A percentile compares a stretch with the other conserved stretches of the same genome.
phyloP scores from a whole-genome alignment of 192 early-diverging fungal genomes.

The Coemansia sp. region DNA sequence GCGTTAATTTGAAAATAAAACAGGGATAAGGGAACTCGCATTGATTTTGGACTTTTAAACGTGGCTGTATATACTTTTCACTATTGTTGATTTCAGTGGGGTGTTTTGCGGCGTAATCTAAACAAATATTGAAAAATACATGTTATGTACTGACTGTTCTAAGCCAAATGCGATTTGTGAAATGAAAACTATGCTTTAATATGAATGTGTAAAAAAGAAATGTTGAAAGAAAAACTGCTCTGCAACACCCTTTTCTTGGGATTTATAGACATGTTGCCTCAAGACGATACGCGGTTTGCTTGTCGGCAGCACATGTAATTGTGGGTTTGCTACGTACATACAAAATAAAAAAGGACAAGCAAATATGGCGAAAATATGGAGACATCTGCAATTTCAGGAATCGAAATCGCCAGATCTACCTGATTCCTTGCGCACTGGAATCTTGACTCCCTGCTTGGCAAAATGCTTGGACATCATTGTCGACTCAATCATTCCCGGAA shows the following conservation, averaged over 20 bases:
- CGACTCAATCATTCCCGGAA: constrained; percentile 78
- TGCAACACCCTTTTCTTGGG: not conserved
- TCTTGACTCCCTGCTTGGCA: constrained; percentile 74
- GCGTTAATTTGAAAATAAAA: not conserved
- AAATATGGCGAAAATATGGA: not conserved
- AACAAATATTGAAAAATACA: not conserved
- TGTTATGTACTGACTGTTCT: not conserved
- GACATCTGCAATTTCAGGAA: not conserved
- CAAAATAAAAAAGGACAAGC: not conserved
- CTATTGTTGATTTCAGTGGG: too few relatives aligned
- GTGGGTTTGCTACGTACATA: not conserved
- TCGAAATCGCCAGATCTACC: constrained; percentile 4
- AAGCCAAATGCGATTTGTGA: not conserved
- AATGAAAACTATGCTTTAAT: not conserved
- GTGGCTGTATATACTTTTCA: too few relatives aligned
- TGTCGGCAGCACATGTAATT: not conserved
- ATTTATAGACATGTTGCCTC: constrained; percentile 1
- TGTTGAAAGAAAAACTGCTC: too few relatives aligned
- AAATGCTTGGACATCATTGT: constrained; percentile 70
- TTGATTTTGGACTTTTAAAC: not conserved
- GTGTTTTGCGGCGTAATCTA: too few relatives aligned
- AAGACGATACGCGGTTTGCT: not conserved
- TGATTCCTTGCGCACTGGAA: constrained; percentile 72
- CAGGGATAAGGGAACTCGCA: not conserved
- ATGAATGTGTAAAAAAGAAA: not conserved